Conservation (phyloP, 257 asterid genomes). For the Jaltomata sinuosa region DNA sequence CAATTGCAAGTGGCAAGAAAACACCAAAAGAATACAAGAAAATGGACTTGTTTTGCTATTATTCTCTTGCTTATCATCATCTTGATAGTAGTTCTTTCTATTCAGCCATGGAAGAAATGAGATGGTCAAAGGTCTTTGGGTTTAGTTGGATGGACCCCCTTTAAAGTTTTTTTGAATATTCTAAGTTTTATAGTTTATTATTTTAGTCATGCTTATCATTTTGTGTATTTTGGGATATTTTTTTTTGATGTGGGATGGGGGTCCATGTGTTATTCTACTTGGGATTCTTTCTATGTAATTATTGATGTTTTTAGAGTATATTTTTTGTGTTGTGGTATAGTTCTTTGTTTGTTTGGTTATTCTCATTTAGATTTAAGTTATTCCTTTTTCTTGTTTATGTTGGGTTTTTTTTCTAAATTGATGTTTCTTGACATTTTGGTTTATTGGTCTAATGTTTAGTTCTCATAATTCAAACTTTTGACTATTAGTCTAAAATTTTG, state of each 20-base stretch:
- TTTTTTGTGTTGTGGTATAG: background rate
- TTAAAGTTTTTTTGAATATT: background rate
- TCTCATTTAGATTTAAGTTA: background rate
- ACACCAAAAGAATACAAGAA: slow-evolving; percentile 36
- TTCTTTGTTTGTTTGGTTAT: background rate
- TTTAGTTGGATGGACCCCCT: background rate
- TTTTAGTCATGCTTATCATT: background rate
- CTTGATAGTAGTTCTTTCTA: slow-evolving; percentile 31
- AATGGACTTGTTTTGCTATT: slow-evolving; percentile 34
- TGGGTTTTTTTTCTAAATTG: background rate
- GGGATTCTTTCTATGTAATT: background rate
- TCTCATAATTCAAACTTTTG: background rate
- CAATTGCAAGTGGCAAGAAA: slow-evolving; percentile 27
- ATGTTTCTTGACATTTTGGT: background rate
- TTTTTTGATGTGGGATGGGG: background rate
- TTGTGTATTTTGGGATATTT: background rate
- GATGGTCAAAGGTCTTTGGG: background rate
- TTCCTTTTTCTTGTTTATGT: background rate
- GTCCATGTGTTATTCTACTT: background rate
- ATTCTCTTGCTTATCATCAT: slow-evolving; percentile 25
- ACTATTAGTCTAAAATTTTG: background rate
- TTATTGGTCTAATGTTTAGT: background rate
- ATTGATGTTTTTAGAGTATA: background rate
- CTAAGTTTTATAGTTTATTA: background rate
- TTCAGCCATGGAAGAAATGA: slow-evolving; percentile 33